Evolutionary conservation across 306 rosid genomes (phyloP).

Genomic region (Gleditsia sinensis): DNA sequence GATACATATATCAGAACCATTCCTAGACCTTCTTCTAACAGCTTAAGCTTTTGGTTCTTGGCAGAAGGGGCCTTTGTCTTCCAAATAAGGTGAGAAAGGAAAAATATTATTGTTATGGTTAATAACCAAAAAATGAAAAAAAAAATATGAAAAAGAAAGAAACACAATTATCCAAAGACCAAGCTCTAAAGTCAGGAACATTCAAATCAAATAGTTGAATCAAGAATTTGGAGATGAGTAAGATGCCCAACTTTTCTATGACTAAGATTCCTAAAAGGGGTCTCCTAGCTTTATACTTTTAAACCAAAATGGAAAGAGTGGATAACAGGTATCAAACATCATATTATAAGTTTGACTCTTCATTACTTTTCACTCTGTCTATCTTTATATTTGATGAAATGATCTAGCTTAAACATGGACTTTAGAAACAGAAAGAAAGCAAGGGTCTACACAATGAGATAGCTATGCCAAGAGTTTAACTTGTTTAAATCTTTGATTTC

Average conservation of each 20-base stretch:
- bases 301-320: background rate
- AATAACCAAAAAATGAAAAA: background rate
- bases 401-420: background rate
- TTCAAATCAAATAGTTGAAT: background rate
- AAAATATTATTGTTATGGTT: background rate
- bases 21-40: background rate
- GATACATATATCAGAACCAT: background rate
- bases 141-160: background rate
- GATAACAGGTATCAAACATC: background rate
- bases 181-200: background rate
- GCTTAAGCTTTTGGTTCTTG: background rate
- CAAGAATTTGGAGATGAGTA: background rate
- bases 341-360: background rate
- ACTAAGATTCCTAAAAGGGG: background rate
- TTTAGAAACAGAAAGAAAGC: background rate
- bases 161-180: background rate
- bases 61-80: background rate
- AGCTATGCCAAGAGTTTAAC: slow-evolving; percentile 17
- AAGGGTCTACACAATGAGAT: background rate
- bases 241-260: background rate
- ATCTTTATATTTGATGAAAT: background rate
- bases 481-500: slow-evolving; percentile 10
- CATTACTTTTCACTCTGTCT: background rate
- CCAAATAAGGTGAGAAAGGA: background rate
- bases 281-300: background rate